Evolutionary conservation across 2,329 filamentous ascomycete species (phyloP).

Genomic region (Nannizzia gypsea): DNA sequence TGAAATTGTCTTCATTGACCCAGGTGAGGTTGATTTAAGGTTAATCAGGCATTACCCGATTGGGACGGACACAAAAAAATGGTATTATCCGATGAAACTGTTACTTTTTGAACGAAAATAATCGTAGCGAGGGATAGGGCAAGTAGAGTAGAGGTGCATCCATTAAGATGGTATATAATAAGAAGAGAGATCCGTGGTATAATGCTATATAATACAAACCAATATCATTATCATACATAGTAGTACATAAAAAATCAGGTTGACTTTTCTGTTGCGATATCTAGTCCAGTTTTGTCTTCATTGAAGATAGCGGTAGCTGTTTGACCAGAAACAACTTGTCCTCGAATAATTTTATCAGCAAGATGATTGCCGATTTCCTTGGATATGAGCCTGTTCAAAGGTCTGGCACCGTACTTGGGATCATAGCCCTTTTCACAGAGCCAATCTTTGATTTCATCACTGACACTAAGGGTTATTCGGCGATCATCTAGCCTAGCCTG

Average conservation of each 20-base stretch:
- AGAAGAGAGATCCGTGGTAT: not conserved
- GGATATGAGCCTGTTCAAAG: slow-evolving; percentile 78
- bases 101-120: not conserved
- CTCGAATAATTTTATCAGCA: slow-evolving; percentile 84
- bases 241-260: not conserved
- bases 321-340: slow-evolving; percentile 65
- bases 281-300: slow-evolving; percentile 47
- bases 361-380: slow-evolving; percentile 81
- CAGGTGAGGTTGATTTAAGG: not conserved
- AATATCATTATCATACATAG: not conserved
- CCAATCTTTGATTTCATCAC: slow-evolving; percentile 66
- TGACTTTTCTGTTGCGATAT: slow-evolving; percentile 31
- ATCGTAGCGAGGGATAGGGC: not conserved
- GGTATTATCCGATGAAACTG: not conserved
- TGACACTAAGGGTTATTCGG: slow-evolving; percentile 63
- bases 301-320: slow-evolving; percentile 58
- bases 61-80: not conserved
- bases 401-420: slow-evolving; percentile 78
- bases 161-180: slow-evolving; percentile 1
- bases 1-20: not conserved
- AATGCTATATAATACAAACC: slow-evolving; percentile 5
- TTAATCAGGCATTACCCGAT: not conserved
- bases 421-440: slow-evolving; percentile 84
- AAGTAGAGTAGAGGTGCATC: slow-evolving; percentile 2
- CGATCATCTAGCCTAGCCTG: slow-evolving; percentile 74